phyloP scores from a whole-genome alignment of 73 alveolate genomes.

The Symbiodinium pilosum region DNA sequence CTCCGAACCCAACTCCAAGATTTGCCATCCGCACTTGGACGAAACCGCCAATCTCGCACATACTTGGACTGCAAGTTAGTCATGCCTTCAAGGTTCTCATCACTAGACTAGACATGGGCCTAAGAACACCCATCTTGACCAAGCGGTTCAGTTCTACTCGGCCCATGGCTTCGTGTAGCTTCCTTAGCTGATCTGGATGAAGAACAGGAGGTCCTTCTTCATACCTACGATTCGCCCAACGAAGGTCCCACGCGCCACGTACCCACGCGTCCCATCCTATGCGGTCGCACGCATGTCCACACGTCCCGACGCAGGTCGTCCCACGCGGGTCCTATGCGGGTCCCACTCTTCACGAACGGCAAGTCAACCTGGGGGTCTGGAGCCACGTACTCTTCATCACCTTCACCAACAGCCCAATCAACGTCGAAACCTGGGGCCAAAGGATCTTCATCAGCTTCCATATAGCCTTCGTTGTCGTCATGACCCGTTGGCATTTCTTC shows the following conservation, averaged over 20 bases:
- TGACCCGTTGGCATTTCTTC: background rate
- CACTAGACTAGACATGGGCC: no score
- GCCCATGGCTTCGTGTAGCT: background rate
- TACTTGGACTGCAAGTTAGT: background rate
- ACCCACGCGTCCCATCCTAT: no score
- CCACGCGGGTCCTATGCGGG: no score
- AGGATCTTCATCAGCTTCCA: background rate
- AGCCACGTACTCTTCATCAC: no score
- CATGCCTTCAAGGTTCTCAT: no score
- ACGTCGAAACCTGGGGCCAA: no score
- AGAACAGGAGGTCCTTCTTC: background rate
- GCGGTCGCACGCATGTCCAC: no score
- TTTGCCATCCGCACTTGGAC: background rate
- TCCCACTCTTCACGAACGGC: no score
- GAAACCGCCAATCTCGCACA: background rate
- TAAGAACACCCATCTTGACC: background rate
- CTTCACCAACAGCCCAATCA: background rate
- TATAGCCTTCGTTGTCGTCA: background rate
- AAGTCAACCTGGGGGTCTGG: no score
- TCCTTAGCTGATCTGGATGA: background rate
- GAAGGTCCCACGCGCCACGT: no score
- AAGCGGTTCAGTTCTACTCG: background rate
- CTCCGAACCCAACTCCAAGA: background rate
- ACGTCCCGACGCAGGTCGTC: no score
- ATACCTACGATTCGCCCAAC: background rate